phyloP scores from a whole-genome alignment of 164 flowering plant genomes.

The Euptelea pleiosperma region DNA sequence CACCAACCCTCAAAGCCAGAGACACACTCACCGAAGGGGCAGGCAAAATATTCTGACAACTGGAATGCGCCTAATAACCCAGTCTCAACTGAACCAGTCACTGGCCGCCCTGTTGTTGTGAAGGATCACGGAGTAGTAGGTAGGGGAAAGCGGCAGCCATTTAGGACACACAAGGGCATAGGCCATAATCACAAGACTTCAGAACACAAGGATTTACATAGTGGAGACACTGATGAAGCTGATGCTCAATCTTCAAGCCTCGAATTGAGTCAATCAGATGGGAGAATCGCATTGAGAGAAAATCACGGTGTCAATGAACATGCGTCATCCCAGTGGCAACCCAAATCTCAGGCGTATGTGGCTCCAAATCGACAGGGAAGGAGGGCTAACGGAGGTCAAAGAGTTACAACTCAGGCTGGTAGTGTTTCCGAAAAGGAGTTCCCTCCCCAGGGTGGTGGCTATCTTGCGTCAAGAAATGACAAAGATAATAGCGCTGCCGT shows the following conservation, averaged over 20 bases:
- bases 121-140: conserved; percentile 48
- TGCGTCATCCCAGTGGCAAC: conserved; percentile 71
- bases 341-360: conserved; percentile 47
- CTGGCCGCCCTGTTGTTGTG: conserved; percentile 17
- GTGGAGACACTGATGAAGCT: conserved; percentile 24
- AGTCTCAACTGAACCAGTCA: conserved; percentile 19
- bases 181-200: conserved; percentile 23
- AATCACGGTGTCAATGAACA: conserved; percentile 40
- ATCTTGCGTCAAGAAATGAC: conserved; percentile 14
- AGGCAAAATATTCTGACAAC: conserved; percentile 31
- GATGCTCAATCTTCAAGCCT: conserved; percentile 17
- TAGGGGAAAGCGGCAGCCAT: conserved; percentile 49
- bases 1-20: conserved; percentile 30
- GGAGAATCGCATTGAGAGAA: conserved; percentile 33
- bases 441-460: conserved; percentile 19
- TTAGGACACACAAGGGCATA: conserved; percentile 34
- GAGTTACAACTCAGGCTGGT: conserved; percentile 23
- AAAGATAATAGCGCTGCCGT: conserved; percentile 12
- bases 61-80: conserved; percentile 24
- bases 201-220: conserved; percentile 36
- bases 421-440: conserved; percentile 33
- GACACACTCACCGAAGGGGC: conserved; percentile 23
- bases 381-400: conserved; percentile 32
- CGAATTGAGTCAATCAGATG: conserved; percentile 41
- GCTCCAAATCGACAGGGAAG: conserved; percentile 36